Evolutionary conservation across 208 protist species (phyloP).

Genomic region (Leishmania turanica): DNA sequence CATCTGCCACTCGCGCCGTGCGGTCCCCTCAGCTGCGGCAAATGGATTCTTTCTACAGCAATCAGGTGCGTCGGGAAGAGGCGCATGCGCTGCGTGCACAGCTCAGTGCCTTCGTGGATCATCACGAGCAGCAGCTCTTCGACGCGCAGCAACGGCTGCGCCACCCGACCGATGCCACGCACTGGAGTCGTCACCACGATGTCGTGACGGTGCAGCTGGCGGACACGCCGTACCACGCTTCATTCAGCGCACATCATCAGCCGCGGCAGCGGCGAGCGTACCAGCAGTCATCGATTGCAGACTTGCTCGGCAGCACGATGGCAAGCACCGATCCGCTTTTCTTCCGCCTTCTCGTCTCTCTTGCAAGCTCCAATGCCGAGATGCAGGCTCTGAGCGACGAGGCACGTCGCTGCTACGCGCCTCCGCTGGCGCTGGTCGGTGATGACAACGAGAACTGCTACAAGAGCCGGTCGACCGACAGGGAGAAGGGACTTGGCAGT

Average conservation of each 20-base stretch:
- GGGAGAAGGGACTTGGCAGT: background rate
- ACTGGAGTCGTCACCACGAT: slow-evolving; percentile 52
- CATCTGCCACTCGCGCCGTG: background rate
- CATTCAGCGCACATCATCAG: slow-evolving; percentile 13
- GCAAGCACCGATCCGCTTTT: slow-evolving; percentile 41
- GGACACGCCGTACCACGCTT: slow-evolving; percentile 8
- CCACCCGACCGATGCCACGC: slow-evolving; percentile 47
- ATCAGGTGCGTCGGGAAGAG: slow-evolving; percentile 23
- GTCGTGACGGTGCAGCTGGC: slow-evolving; percentile 38
- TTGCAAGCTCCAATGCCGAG: slow-evolving; percentile 41
- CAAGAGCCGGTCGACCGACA: background rate
- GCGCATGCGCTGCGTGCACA: slow-evolving; percentile 16
- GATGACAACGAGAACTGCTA: slow-evolving; percentile 42
- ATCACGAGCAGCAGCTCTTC: slow-evolving; percentile 59
- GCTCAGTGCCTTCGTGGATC: slow-evolving; percentile 47
- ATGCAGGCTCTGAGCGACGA: slow-evolving; percentile 56
- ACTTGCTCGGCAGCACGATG: slow-evolving; percentile 34
- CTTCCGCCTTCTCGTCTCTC: slow-evolving; percentile 43
- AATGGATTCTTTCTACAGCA: slow-evolving; percentile 27
- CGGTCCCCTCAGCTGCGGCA: background rate
- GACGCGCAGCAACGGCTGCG: slow-evolving; percentile 55
- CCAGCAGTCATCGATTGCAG: slow-evolving; percentile 42
- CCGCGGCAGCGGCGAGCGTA: slow-evolving; percentile 17
- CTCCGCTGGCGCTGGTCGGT: slow-evolving; percentile 51
- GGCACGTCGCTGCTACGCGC: slow-evolving; percentile 34